Evolutionary conservation across 768 basidiomycete genomes (phyloP), one percentile per base, ranked within the genome.

Genomic region (Steccherinum ochraceum): DNA sequence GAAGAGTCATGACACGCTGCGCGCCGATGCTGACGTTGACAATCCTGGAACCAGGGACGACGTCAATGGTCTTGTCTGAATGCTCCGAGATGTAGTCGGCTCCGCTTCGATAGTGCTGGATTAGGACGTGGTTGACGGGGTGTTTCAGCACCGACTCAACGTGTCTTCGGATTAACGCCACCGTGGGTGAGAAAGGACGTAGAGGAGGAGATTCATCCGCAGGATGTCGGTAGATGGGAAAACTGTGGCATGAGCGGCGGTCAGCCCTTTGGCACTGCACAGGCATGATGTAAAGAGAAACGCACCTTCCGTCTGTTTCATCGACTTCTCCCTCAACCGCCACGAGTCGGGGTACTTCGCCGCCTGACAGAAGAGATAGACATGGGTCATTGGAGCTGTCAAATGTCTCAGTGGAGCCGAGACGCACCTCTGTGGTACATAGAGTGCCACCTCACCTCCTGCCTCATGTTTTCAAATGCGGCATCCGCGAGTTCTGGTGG

Each of bases 11-110:
- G 16, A 75, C 69, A 26, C 89, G 79, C 63, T 84, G 80, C 1
- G 89, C 87, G 4, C 89, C 89, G 12, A 91, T 71, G 58, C 84
- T 87, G 54, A 91, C 83, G 52, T 92, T 92, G 53, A 88, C 86
- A 55, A 91, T 84, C 49, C 72, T 80, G 5, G 87, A 86, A 25
- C 80, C 83, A 12, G 74, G 78, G 3, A 84, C 79, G 56, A 92
- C 78, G 63, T 92, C 89, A 57, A 91, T 77, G 4, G 89, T 92
- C 68, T 92, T 92, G 66, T 92, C 89, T 0, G 86, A 86, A 64
- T 92, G 89, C 58, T 90, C 88, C 0, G 88, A 89, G 55, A 91
- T 91, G 66, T 84, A 86, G 65, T 91, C 89, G 24, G 77, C 79
- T 4, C 89, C 89, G 12, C 74, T 76, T 51, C 89, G 86, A 62